Base-by-base conservation (phyloP, 495 filamentous ascomycete genomes). In the Haplographium delicatum region DNA sequence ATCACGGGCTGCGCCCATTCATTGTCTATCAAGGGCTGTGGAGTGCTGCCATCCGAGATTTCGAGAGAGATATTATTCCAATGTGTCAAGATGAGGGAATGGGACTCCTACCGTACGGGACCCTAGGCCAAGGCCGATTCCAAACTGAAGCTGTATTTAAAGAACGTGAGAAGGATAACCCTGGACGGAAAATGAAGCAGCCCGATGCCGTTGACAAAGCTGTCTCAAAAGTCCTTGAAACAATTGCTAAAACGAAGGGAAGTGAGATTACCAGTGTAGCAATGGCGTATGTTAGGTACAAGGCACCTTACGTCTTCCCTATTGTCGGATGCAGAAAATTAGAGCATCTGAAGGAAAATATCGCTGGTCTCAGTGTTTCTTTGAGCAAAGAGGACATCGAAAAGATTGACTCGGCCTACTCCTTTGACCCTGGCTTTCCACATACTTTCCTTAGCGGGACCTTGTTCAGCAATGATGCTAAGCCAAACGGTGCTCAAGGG, bases 21-120 rank as follows among this genome's bases (percentile, higher is more conserved):
- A 66, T 61, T 35, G 65, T 86, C 45, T 88, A 86, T 65, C 80
- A 84, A 62, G 84, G 83, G 24, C 65, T 62, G 2, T 86, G 82
- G 82, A 81, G 68, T 54, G 70, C 76, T 48, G 51, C 69, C 64
- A 16, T 65, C 1, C 66, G 78, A 5, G 76, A 80, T 43, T 67
- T 82, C 23, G 78, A 82, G 65, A 66, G 76, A 0, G 78, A 82
- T 3, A 76, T 82, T 39, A 59, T 80, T 5, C 77, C 76, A 6
- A 82, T 82, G 79, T 67, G 69, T 41, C 59, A 67, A 20, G 60
- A 64, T 18, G 72, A 78, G 53, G 78, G 77, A 18, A 84, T 84
- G 80, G 79, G 71, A 0, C 37, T 84, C n/a, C 65, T 66, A 0
- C 78, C 80, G 0, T 84, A 76, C 75, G 75, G 68, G 23, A 69